Conservation (phyloP, 1,139 yeast genomes). For the Geotrichum reessii region DNA sequence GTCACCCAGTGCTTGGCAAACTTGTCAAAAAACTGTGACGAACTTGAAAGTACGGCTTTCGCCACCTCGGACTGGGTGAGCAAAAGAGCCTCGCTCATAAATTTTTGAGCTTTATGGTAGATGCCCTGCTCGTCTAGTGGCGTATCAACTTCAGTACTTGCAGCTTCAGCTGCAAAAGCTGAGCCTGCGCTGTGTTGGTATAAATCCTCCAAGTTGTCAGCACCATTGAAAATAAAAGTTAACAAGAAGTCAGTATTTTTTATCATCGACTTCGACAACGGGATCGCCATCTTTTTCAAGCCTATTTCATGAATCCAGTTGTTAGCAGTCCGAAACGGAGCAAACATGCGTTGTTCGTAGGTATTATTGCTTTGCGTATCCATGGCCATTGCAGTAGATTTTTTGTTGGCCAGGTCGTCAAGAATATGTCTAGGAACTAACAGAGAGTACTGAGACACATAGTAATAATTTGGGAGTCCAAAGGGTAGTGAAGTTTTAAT, state of each 20-base stretch:
- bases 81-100: conserved; percentile 22
- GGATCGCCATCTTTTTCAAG: conserved; percentile 21
- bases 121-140: background rate
- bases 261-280: conserved; percentile 22
- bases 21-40: conserved; percentile 26
- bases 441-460: conserved; percentile 23
- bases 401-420: background rate
- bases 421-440: conserved; percentile 23
- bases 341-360: background rate
- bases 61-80: conserved; percentile 24
- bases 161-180: conserved; percentile 2
- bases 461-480: conserved; percentile 25
- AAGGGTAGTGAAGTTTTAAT: conserved; percentile 27
- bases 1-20: conserved; percentile 28
- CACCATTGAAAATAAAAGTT: conserved; percentile 24
- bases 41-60: conserved; percentile 25
- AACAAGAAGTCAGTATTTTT: conserved; percentile 21
- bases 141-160: background rate
- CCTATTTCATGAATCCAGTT: conserved; percentile 23
- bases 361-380: background rate
- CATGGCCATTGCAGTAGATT: background rate
- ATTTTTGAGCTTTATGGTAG: conserved; percentile 19
- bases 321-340: conserved; percentile 21
- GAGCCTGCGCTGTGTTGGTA: background rate
- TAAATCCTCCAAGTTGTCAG: conserved; percentile 16